A percentile compares a stretch with the other conserved stretches of the same genome.
These are phyloP conservation scores for Wickerhamiella pararugosa DNA, from an alignment of 1,139 yeast genomes.

Conservation along the genomic window DNA sequence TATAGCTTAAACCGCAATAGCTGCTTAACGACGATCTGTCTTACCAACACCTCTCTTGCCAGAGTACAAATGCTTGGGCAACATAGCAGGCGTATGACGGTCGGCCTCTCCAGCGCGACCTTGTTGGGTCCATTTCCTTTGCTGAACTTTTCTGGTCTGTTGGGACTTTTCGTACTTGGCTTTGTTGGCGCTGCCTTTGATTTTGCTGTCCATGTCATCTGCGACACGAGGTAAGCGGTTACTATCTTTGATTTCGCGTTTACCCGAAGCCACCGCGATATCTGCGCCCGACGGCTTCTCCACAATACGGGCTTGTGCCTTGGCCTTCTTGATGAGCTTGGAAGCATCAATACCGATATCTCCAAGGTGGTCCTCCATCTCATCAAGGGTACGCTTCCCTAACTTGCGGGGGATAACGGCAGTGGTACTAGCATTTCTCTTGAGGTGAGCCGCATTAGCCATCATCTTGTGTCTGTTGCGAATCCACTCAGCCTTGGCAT, in stretches of 20 bases:
- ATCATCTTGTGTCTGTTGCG: slow-evolving; percentile 88
- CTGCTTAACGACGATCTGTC: slow-evolving; percentile 15
- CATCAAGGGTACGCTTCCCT: slow-evolving; percentile 55
- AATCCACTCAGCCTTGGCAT: slow-evolving; percentile 86
- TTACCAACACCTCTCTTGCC: slow-evolving; percentile 44
- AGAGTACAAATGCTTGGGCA: slow-evolving; percentile 87
- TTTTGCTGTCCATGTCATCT: slow-evolving; percentile 17
- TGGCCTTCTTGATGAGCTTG: slow-evolving; percentile 32
- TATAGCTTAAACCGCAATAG: not conserved
- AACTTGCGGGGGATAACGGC: slow-evolving; percentile 90
- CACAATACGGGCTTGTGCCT: slow-evolving; percentile 26
- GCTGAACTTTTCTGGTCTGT: slow-evolving; percentile 72
- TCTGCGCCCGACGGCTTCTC: slow-evolving; percentile 26
- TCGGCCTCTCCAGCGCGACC: slow-evolving; percentile 96
- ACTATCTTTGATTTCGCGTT: slow-evolving; percentile 55
- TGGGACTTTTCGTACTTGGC: slow-evolving; percentile 43
- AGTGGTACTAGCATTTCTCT: slow-evolving; percentile 75
- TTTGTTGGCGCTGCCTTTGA: slow-evolving; percentile 15
- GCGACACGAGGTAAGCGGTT: slow-evolving; percentile 26
- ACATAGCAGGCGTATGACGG: slow-evolving; percentile 68
- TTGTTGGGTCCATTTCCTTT: slow-evolving; percentile 83
- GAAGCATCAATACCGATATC: slow-evolving; percentile 78
- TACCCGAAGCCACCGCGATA: slow-evolving; percentile 42
- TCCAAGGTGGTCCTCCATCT: slow-evolving; percentile 81
- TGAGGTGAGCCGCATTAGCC: slow-evolving; percentile 76